Evolutionary conservation across 2,329 filamentous ascomycete genomes (phyloP).

Genomic region (Colletotrichum euphorbiae): DNA sequence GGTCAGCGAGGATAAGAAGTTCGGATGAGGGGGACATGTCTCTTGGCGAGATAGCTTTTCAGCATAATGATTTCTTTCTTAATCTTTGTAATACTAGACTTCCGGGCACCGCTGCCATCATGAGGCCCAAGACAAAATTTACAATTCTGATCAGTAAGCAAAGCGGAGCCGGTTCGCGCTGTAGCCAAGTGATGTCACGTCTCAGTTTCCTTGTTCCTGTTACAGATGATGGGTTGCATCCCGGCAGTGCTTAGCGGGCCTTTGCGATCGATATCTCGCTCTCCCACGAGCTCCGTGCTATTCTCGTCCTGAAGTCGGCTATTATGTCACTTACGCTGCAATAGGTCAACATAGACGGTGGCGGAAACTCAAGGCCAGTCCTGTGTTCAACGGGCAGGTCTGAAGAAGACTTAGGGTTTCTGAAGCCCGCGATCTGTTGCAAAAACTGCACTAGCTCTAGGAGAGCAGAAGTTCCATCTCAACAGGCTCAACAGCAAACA

Average conservation of each 20-base stretch:
- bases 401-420: too few relatives aligned
- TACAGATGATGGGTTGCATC: not conserved
- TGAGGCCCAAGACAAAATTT: conserved; percentile 15
- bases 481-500: too few relatives aligned
- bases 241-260: not conserved
- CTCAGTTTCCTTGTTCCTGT: not conserved
- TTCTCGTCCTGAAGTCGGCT: not conserved
- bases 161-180: not conserved
- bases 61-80: conserved; percentile 34
- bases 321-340: not conserved
- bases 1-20: conserved; percentile 35
- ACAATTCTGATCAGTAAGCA: not conserved
- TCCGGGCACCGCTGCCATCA: conserved; percentile 21
- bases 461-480: too few relatives aligned
- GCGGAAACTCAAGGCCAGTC: too few relatives aligned
- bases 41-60: conserved; percentile 34
- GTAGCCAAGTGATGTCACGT: not conserved
- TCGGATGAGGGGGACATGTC: not conserved
- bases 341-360: too few relatives aligned
- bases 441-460: too few relatives aligned
- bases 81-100: conserved; percentile 37
- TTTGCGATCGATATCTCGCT: not conserved
- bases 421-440: too few relatives aligned
- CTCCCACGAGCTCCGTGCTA: not conserved
- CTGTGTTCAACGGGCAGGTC: too few relatives aligned